Conservation (phyloP, 257 asterid species). For the Misopates orontium region DNA sequence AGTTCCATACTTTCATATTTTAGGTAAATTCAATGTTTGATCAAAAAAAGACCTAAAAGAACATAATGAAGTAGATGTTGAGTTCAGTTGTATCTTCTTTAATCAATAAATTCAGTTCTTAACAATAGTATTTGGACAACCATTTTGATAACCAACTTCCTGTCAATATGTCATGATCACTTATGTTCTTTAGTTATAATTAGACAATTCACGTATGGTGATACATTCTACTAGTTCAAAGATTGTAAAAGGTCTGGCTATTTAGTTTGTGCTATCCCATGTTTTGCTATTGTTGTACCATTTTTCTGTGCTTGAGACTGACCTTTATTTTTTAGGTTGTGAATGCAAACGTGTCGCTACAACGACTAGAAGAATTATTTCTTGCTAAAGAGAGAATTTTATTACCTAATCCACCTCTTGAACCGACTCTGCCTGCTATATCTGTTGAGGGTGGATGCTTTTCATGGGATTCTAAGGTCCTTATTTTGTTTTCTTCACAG, state of each 20-base stretch:
- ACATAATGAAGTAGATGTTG: background rate
- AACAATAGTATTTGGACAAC: background rate
- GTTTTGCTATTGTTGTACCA: background rate
- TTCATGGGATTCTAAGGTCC: conserved; percentile 86
- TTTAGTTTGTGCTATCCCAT: conserved; percentile 13
- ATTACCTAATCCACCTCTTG: conserved; percentile 77
- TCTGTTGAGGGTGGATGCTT: conserved; percentile 69
- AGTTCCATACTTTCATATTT: background rate
- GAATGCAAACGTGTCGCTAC: conserved; percentile 80
- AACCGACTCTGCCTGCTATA: conserved; percentile 67
- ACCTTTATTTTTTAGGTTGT: conserved; percentile 59
- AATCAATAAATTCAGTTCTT: conserved; percentile 6
- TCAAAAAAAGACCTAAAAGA: background rate
- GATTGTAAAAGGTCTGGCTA: background rate
- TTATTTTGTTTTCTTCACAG: conserved; percentile 2
- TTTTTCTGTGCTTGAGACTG: conserved; percentile 15
- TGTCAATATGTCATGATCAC: conserved; percentile 5
- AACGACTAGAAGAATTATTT: conserved; percentile 78
- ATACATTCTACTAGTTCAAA: conserved; percentile 1
- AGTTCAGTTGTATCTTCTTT: background rate
- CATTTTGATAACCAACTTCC: background rate
- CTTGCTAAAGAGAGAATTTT: conserved; percentile 80
- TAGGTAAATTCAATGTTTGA: background rate
- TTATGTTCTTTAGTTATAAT: conserved; percentile 1
- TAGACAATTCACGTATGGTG: background rate